Conservation (phyloP, 129 eudicot genomes). For the Tagetes patula region DNA sequence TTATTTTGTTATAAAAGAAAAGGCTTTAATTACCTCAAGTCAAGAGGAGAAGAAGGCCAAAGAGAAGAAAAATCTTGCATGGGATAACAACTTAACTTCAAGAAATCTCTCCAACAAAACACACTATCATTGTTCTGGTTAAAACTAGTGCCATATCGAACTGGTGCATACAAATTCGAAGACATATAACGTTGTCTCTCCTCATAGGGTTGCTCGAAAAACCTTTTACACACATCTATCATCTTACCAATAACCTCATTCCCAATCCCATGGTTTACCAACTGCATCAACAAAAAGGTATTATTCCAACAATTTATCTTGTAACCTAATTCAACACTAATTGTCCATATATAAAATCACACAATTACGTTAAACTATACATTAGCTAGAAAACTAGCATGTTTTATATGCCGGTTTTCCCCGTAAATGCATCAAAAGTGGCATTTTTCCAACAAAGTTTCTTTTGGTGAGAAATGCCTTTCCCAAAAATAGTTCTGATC, state of each 20-base stretch:
- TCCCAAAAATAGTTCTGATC: no score
- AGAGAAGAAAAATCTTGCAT: slow-evolving; percentile 32
- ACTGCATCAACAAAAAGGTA: slow-evolving; percentile 27
- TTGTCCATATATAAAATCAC: not conserved
- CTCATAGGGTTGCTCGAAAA: slow-evolving; percentile 58
- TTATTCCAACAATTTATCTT: not conserved
- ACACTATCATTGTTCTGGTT: slow-evolving; percentile 63
- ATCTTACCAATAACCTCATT: slow-evolving; percentile 30
- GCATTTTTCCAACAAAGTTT: no score
- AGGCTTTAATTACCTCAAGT: slow-evolving; percentile 47
- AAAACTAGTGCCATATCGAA: slow-evolving; percentile 63
- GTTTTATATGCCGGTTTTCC: no score
- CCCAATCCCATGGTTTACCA: slow-evolving; percentile 51
- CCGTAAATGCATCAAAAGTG: no score
- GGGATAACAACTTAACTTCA: slow-evolving; percentile 55
- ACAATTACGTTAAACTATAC: not conserved
- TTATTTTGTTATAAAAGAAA: no score
- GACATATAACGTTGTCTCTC: slow-evolving; percentile 55
- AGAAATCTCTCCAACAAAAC: slow-evolving; percentile 68
- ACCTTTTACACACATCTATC: slow-evolving; percentile 46
- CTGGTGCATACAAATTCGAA: slow-evolving; percentile 43
- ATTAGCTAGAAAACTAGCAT: no score
- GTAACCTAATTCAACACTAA: not conserved
- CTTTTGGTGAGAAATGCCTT: no score
- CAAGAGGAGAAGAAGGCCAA: slow-evolving; percentile 63